A percentile compares a stretch with the other conserved stretches of the same genome.
Evolutionary conservation across 2,329 filamentous ascomycete species (phyloP).

Genomic region (Fusarium anthophilum): DNA sequence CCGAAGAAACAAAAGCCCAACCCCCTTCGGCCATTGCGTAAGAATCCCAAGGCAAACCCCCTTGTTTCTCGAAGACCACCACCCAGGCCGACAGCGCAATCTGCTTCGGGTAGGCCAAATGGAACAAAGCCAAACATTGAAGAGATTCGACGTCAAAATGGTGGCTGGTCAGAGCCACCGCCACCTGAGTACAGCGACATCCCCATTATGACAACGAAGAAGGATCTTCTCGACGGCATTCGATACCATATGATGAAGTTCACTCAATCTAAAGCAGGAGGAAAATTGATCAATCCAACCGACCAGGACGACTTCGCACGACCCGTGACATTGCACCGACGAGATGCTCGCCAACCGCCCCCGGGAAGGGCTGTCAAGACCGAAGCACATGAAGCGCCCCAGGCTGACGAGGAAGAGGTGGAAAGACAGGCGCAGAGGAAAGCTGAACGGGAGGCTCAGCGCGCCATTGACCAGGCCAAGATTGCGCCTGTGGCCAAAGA

Average conservation of each 20-base stretch:
- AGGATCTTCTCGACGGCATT: slow-evolving; percentile 78
- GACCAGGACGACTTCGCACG: slow-evolving; percentile 83
- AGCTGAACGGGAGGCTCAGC: slow-evolving; percentile 84
- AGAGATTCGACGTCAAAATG: slow-evolving; percentile 56
- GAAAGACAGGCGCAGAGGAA: slow-evolving; percentile 75
- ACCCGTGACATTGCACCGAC: slow-evolving; percentile 87
- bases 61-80: slow-evolving; percentile 65
- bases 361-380: slow-evolving; percentile 72
- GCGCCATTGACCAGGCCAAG: slow-evolving; percentile 87
- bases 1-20: slow-evolving; percentile 47
- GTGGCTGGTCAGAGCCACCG: slow-evolving; percentile 67
- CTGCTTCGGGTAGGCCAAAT: slow-evolving; percentile 38
- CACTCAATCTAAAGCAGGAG: slow-evolving; percentile 62
- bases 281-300: slow-evolving; percentile 73
- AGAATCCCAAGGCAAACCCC: slow-evolving; percentile 64
- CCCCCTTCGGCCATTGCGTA: slow-evolving; percentile 53
- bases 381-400: slow-evolving; percentile 56
- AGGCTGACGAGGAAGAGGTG: slow-evolving; percentile 65
- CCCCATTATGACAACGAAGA: slow-evolving; percentile 85
- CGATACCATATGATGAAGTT: slow-evolving; percentile 91
- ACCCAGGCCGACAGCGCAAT: slow-evolving; percentile 38
- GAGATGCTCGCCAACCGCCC: slow-evolving; percentile 79
- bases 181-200: slow-evolving; percentile 61
- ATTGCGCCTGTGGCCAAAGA: slow-evolving; percentile 85
- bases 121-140: slow-evolving; percentile 51